Evolutionary conservation across 2,329 filamentous ascomycete species (phyloP), one percentile per base, ranked within the genome.

Genomic region (Amphichorda felina): DNA sequence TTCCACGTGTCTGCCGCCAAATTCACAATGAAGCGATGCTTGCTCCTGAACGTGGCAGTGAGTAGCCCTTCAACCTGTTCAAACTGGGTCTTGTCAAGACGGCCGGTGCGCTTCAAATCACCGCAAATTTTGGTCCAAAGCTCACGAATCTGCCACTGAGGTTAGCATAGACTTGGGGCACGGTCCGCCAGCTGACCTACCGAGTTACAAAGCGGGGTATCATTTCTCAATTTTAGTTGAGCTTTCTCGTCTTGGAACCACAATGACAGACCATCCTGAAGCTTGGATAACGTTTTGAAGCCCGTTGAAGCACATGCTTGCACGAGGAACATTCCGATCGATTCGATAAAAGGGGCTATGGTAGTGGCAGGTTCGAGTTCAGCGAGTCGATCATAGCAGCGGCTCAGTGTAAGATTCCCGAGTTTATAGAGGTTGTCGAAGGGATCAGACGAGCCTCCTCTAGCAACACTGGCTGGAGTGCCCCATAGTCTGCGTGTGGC

Each of bases 391-490:
- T 54, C 46, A 49, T 86, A 93, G 1, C 70, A 57, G 4, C 55
- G 55, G 8, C 57, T 54, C 30, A 89, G 58, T 1, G 72, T 58
- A 11, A 60, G 53, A 37, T 64, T 66, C 30, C 75, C 57, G 11
- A 80, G 65, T 30, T 66, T 67, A 48, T 87, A 82, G 1, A 93
- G 55, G 36, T 73, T 63, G 36, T 78, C 70, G 43, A 79, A 83
- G 0, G 79, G 74, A 46, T 87, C 72, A 40, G 64, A 70, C 5
- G 60, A 60, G 4, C 75, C 75, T 9, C 43, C 43, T 35, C 48
- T 50, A 6, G 43, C 40, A 8, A 42, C 40, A 5, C 45, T 43
- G 7, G 49, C 42, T n/a, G 55, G 49, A 8, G 48, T 49, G 16
- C 57, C 56, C 79, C 80, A 86, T 1, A 88, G 59, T n/a, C 67